Evolutionary conservation across 768 basidiomycete genomes (phyloP), one percentile per base, ranked within the genome.

Genomic region (Leccinellum luteum): DNA sequence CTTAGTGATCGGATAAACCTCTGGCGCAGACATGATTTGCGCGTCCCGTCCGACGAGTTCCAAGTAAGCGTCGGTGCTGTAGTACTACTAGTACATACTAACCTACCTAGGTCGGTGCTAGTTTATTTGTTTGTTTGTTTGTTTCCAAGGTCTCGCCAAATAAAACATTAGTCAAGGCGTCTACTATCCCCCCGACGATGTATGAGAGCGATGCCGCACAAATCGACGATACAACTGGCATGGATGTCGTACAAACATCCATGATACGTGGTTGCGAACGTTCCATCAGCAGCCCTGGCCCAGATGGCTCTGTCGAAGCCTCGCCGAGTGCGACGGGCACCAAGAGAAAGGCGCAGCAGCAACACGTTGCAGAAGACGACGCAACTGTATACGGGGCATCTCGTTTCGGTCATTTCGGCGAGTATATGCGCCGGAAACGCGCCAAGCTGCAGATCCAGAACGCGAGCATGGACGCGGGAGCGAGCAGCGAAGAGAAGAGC

Each of bases 371-470:
- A 2, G 70, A 73, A 30, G 69, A 71, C 14, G 75, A 79, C 51
- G 73, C 77, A 10, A 76, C 79, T 23, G 79, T 83, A 9, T 97
- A 95, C 68, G 91, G 88, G 0, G 83, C 89, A 3, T 83, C 88
- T 30, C 82, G 78, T 34, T 98, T 95, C 69, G 94, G 92, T 14
- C 84, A 83, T 1, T 92, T 85, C 60, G 90, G 89, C 1, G 87
- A 94, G 66, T 98, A 97, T 67, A 93, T 97, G 92, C 73, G 79
- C 3, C 79, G 94, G 58, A 98, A 98, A 74, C 84, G 96, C 3
- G 87, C 89, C 30, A 98, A 98, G 71, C 71, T 98, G 50, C 90
- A 90, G 64, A 85, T 92, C 5, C 90, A 94, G 74, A 92, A 93
- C 59, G 68, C 69, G 32, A 70, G 73, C 54, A 65, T 81, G 34